Conservation (phyloP, 2,329 filamentous ascomycete species). For the Podosphaera fusca region DNA sequence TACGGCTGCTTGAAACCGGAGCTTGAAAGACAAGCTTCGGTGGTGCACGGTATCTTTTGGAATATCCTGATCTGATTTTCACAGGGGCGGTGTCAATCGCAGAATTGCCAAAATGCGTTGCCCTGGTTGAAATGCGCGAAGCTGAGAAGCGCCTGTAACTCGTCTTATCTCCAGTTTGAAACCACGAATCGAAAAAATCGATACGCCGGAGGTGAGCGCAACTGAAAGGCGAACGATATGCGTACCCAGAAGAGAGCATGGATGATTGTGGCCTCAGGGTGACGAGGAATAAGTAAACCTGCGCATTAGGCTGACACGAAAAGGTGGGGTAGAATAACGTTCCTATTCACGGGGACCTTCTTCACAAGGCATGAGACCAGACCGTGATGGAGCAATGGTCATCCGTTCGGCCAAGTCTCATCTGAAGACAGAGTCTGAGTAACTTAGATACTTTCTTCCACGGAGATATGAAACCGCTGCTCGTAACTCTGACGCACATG, state of each 20-base stretch:
- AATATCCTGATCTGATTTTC: neutral
- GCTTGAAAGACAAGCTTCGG: neutral
- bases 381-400: no score
- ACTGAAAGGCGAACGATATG: neutral
- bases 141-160: neutral
- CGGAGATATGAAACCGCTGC: no score
- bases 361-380: no score
- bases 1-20: neutral
- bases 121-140: neutral
- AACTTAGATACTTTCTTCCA: no score
- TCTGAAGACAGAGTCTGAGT: no score
- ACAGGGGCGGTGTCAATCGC: neutral
- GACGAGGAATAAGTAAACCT: neutral
- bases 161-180: neutral
- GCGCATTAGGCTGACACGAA: neutral
- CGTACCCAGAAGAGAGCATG: neutral
- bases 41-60: neutral
- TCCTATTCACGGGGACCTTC: no score
- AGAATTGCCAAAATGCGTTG: neutral
- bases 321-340: neutral
- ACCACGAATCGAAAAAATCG: neutral
- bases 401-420: no score
- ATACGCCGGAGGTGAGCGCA: neutral
- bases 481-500: no score
- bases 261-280: neutral